Evolutionary conservation across 208 protist species (phyloP), one percentile per base, ranked within the genome.

Genomic region (Crithidia acanthocephali): DNA sequence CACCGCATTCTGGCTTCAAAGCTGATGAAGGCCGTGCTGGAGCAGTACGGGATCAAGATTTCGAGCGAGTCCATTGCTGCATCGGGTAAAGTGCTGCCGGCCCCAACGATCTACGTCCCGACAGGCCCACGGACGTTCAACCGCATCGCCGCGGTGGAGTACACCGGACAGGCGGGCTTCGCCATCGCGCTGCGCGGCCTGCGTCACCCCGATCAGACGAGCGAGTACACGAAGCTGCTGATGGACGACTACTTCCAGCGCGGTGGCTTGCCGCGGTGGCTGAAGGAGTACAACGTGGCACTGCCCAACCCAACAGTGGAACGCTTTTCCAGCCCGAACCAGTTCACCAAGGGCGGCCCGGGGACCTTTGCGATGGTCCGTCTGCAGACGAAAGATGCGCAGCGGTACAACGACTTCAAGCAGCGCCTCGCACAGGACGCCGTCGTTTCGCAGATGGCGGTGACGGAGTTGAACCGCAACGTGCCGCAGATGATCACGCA

Each of bases 401-500:
- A 70, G 13, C 45, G 18, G 11, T 90, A 90, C 73, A 68, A 76
- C 28, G 30, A 47, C 37, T 71, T 66, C 40, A 90, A 90, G 68
- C 42, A 58, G 55, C 52, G 35, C 57, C 61, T 85, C 47, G 72
- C 61, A 1, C 66, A 37, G 1, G 35, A 71, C 45, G 70, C 72
- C 8, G 33, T 81, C 25, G 11, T 86, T 0, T 86, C 82, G 44
- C 85, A 90, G 74, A 75, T 90, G 81, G 72, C 84, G 28, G 75
- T 61, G 22, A 70, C 68, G 28, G 48, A 80, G 40, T 60, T 83
- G 20, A 53, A 66, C 44, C 51, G 48, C 30, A 69, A 61, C 55
- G 79, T 87, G 32, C 73, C 81, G 42, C 64, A 81, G 51, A 84
- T 84, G 67, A 77, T 90, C 40, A 70, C 80, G 40, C 85, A 90